Percentiles rank a stretch among this genome's conserved stretches.
Conservation (phyloP, 768 basidiomycete genomes). For the Chalciporus pseudorubinellus region DNA sequence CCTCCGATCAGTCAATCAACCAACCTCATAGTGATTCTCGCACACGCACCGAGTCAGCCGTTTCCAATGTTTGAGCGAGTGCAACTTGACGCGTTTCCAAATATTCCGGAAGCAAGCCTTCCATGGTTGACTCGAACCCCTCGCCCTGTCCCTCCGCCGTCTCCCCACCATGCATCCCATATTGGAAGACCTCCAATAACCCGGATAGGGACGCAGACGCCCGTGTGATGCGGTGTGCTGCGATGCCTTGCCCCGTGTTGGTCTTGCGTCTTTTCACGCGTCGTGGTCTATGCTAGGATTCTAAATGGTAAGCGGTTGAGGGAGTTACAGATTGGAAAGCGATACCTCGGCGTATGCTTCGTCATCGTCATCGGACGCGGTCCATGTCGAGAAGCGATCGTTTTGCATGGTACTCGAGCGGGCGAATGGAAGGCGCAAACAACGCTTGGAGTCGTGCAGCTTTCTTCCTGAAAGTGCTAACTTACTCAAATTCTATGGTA, state of each 20-base stretch:
- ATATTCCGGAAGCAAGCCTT: conserved; percentile 34
- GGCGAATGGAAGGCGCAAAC: background rate
- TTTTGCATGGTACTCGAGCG: background rate
- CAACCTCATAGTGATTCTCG: background rate
- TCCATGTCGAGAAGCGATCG: conserved; percentile 1
- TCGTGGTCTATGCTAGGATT: conserved; percentile 10
- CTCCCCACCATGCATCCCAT: background rate
- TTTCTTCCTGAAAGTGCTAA: too few species aligned
- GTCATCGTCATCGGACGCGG: conserved; percentile 21
- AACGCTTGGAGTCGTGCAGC: too few species aligned
- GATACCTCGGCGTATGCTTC: conserved; percentile 21
- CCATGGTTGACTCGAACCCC: conserved; percentile 35
- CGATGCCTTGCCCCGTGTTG: conserved; percentile 16
- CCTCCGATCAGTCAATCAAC: background rate
- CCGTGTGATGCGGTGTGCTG: conserved; percentile 14
- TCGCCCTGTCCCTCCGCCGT: background rate
- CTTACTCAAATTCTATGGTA: too few species aligned
- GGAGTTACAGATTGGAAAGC: too few species aligned
- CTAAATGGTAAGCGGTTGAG: background rate
- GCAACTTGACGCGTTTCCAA: conserved; percentile 29
- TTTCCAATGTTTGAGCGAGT: conserved; percentile 18
- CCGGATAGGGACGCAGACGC: conserved; percentile 15
- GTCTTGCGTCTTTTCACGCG: conserved; percentile 29
- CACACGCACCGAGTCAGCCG: conserved; percentile 16
- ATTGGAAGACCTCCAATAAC: conserved; percentile 20